Conservation (phyloP, 352 stramenopile species). For the Thraustotheca clavata region DNA sequence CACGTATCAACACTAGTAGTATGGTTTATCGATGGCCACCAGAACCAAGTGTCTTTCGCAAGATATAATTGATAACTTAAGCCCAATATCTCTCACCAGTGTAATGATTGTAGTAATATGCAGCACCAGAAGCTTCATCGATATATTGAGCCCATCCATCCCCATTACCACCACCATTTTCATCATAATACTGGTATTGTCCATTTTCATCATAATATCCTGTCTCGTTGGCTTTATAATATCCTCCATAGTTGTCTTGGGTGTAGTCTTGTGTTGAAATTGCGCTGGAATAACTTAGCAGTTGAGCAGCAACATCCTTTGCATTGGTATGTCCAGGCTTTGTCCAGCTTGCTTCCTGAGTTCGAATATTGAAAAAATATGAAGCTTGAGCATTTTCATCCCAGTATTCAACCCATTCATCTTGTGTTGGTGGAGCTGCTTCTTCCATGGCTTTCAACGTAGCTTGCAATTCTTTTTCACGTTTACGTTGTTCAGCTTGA, state of each 20-base stretch:
- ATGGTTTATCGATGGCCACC: slow-evolving; percentile 9
- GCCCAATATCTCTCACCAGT: slow-evolving; percentile 82
- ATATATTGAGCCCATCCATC: slow-evolving; percentile 74
- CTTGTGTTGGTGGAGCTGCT: slow-evolving; percentile 22
- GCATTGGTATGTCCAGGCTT: slow-evolving; percentile 16
- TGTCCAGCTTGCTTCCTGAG: slow-evolving; percentile 82
- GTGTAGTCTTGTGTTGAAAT: slow-evolving; percentile 36
- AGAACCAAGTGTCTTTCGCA: slow-evolving; percentile 15
- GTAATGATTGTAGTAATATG: slow-evolving; percentile 86
- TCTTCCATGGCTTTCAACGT: slow-evolving; percentile 34
- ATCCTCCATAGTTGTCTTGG: slow-evolving; percentile 26
- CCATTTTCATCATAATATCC: slow-evolving; percentile 75
- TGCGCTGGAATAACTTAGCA: slow-evolving; percentile 17
- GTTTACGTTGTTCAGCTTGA: slow-evolving; percentile 49
- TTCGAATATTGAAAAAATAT: slow-evolving; percentile 86
- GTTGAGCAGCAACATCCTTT: slow-evolving; percentile 6
- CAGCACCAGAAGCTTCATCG: slow-evolving; percentile 74
- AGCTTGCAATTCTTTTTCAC: slow-evolving; percentile 39
- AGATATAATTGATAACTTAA: slow-evolving; percentile 20
- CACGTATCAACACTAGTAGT: background rate
- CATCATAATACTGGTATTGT: slow-evolving; percentile 79
- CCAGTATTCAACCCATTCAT: slow-evolving; percentile 87
- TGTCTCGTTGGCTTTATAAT: slow-evolving; percentile 47
- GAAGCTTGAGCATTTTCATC: slow-evolving; percentile 82
- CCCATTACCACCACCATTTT: slow-evolving; percentile 20